These are phyloP conservation scores for Perilla frutescens DNA, from an alignment of 257 asterid species.

Conservation along the genomic window DNA sequence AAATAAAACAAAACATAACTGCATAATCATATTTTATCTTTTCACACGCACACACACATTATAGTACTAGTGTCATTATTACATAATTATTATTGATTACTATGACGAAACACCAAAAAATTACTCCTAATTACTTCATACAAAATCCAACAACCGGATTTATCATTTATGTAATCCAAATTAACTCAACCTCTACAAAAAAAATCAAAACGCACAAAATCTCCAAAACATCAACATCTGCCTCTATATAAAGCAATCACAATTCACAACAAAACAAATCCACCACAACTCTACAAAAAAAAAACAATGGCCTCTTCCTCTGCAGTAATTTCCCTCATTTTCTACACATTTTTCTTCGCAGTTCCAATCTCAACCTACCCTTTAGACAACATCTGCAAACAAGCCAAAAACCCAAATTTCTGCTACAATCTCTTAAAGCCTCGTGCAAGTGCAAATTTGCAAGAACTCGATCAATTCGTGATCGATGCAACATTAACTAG, in stretches of 20 bases:
- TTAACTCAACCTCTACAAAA: neutral
- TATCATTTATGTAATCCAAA: neutral
- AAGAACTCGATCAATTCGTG: conserved; percentile 3
- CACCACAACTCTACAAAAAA: neutral
- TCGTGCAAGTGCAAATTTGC: neutral
- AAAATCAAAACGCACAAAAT: neutral
- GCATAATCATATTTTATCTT: too few relatives aligned
- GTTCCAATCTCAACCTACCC: conserved; percentile 27
- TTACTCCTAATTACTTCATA: neutral
- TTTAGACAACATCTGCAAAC: conserved; percentile 27
- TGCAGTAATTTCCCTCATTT: conserved; percentile 12
- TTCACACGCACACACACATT: too few relatives aligned
- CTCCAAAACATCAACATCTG: neutral
- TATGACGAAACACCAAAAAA: too few relatives aligned
- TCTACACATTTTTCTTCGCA: conserved; percentile 16
- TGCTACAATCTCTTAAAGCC: conserved; percentile 25
- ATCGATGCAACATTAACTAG: conserved; percentile 4
- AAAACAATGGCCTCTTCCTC: conserved; percentile 6
- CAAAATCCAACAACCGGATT: neutral
- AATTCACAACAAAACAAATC: conserved; percentile 2
- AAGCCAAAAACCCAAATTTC: conserved; percentile 24
- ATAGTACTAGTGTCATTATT: too few relatives aligned
- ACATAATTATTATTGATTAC: too few relatives aligned
- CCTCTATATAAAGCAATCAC: neutral
- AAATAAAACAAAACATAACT: too few relatives aligned